A percentile compares a stretch with the other conserved stretches of the same genome.
These are phyloP conservation scores for Candida dajiaensis DNA, from an alignment of 805 yeast species.

Conservation along the genomic window DNA sequence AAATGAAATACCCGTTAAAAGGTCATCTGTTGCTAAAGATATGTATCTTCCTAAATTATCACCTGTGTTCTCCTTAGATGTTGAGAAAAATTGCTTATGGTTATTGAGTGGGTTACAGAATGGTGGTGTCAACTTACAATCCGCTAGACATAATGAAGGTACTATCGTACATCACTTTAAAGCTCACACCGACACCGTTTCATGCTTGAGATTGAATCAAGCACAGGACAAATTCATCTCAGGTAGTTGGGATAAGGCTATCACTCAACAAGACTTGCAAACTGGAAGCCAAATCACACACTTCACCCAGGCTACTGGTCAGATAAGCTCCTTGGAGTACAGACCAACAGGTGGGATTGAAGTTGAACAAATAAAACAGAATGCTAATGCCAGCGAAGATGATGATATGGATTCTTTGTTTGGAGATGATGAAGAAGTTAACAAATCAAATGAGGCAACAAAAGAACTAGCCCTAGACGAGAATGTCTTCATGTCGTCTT, in stretches of 20 bases:
- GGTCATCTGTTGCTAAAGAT: conserved; percentile 30
- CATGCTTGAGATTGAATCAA: conserved; percentile 58
- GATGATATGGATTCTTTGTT: conserved; percentile 48
- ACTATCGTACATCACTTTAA: conserved; percentile 68
- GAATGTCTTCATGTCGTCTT: conserved; percentile 65
- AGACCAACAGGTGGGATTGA: conserved; percentile 43
- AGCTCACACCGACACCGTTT: conserved; percentile 68
- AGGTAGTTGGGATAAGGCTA: conserved; percentile 86
- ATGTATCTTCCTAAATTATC: conserved; percentile 52
- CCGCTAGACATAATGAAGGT: conserved; percentile 81
- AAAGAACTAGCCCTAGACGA: conserved; percentile 25
- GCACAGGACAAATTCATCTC: conserved; percentile 62
- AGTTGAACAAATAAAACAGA: conserved; percentile 15
- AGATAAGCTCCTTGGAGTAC: conserved; percentile 68
- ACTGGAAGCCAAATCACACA: conserved; percentile 50
- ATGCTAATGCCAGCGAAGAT: neutral
- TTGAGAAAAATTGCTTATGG: conserved; percentile 79
- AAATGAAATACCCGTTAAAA: conserved; percentile 79
- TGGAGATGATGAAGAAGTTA: conserved; percentile 49
- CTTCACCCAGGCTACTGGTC: conserved; percentile 63
- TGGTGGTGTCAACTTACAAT: conserved; percentile 85
- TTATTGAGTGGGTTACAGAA: conserved; percentile 70
- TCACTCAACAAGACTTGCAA: conserved; percentile 81
- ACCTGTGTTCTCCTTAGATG: conserved; percentile 86
- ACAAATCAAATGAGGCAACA: conserved; percentile 9